These are phyloP conservation scores for Tinospora cordifolia DNA, from an alignment of 164 flowering plant genomes.

Conservation along the genomic window DNA sequence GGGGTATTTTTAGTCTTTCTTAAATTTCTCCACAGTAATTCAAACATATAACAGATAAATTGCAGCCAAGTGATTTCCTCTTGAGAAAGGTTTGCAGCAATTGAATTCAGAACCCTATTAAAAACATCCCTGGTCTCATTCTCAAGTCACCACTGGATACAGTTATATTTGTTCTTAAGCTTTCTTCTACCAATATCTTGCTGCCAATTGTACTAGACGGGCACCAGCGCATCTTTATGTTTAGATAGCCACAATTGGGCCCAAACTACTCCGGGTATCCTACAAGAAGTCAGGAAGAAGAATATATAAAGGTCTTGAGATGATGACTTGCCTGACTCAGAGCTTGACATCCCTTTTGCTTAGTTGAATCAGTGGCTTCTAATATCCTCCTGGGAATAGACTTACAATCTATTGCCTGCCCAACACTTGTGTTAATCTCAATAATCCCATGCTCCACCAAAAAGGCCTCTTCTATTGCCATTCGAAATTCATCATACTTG, in stretches of 20 bases:
- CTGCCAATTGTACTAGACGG: neutral
- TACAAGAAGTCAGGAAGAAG: neutral
- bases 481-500: constrained; percentile 55
- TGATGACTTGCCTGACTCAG: constrained; percentile 51
- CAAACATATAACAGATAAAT: too few relatives aligned
- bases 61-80: constrained; percentile 25
- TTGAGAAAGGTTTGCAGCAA: neutral
- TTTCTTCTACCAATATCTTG: neutral
- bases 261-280: neutral
- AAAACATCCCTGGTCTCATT: neutral
- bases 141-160: neutral
- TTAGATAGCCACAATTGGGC: neutral
- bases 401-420: too few relatives aligned
- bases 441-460: constrained; percentile 68
- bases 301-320: neutral
- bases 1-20: neutral
- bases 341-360: constrained; percentile 37
- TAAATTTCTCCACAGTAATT: neutral
- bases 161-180: neutral
- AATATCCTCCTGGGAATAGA: constrained; percentile 34
- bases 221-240: neutral
- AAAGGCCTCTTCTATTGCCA: constrained; percentile 89
- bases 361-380: constrained; percentile 60
- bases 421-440: constrained; percentile 31
- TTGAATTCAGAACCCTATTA: neutral